A percentile compares a stretch with the other conserved stretches of the same genome.
Conservation (phyloP, 805 yeast genomes). For the Scheffersomyces coipomensis region DNA sequence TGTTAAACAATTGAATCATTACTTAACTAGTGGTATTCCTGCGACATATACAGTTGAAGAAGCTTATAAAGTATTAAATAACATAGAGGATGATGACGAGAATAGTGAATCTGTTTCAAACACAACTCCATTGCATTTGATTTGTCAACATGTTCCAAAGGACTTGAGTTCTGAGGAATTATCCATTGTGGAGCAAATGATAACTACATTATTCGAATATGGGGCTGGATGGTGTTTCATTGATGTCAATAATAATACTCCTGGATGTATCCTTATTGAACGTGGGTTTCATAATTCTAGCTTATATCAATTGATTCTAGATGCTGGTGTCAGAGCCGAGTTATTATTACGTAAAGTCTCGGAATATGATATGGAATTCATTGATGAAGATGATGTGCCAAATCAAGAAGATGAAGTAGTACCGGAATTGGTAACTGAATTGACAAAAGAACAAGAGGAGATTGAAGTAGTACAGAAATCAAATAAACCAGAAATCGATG, state of each 20-base stretch:
- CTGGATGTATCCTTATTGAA: constrained; percentile 75
- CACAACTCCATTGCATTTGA: constrained; percentile 78
- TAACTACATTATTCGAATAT: constrained; percentile 66
- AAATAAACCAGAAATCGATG: constrained; percentile 4
- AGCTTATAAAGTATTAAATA: constrained; percentile 53
- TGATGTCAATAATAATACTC: constrained; percentile 71
- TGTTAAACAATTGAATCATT: constrained; percentile 42
- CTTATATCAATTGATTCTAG: constrained; percentile 55
- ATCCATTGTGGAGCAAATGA: constrained; percentile 48
- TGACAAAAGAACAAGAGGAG: constrained; percentile 5
- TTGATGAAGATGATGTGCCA: constrained; percentile 36
- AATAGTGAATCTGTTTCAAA: constrained; percentile 44
- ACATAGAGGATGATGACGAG: constrained; percentile 28
- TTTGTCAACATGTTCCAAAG: constrained; percentile 54
- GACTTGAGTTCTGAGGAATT: constrained; percentile 44
- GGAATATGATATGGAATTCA: constrained; percentile 61
- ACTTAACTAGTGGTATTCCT: constrained; percentile 67
- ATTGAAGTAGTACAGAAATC: constrained; percentile 1
- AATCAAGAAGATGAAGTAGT: constrained; percentile 17
- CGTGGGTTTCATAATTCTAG: constrained; percentile 40
- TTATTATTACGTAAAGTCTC: constrained; percentile 69
- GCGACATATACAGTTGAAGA: constrained; percentile 83
- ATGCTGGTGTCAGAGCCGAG: constrained; percentile 91
- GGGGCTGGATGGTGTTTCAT: constrained; percentile 93
- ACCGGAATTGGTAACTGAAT: constrained; percentile 22